Evolutionary conservation across 2,329 filamentous ascomycete genomes (phyloP).

Genomic region (Penicillium sp.): DNA sequence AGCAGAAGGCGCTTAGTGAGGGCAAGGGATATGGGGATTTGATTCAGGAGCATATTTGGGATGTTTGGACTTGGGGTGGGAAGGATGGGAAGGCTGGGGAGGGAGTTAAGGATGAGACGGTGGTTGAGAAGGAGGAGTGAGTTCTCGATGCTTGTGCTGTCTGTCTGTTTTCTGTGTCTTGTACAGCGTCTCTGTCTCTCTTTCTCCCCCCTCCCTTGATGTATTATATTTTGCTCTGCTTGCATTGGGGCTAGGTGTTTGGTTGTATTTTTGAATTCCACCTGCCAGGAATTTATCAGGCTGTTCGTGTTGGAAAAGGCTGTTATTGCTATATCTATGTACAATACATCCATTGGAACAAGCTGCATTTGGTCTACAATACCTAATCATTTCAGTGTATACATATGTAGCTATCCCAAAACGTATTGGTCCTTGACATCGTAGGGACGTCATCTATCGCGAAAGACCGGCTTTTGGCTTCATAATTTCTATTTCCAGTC

Average conservation of each 20-base stretch:
- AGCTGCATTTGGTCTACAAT: neutral
- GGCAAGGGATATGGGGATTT: constrained; percentile 48
- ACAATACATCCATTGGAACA: neutral
- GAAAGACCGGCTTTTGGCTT: neutral
- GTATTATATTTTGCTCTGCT: constrained; percentile 16
- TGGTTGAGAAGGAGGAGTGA: constrained; percentile 14
- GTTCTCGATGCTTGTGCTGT: neutral
- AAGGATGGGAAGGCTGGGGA: constrained; percentile 21
- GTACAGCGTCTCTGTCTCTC: constrained; percentile 4
- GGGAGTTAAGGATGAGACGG: constrained; percentile 23
- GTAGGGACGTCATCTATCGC: neutral
- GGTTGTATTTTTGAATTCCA: constrained; percentile 4
- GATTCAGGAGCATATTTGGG: constrained; percentile 49
- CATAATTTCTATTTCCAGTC: neutral
- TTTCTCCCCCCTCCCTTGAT: neutral
- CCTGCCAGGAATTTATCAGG: neutral
- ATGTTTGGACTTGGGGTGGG: constrained; percentile 46
- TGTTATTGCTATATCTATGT: neutral
- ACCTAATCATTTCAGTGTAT: neutral
- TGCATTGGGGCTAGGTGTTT: constrained; percentile 24
- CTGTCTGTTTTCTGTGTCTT: neutral
- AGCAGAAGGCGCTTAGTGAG: constrained; percentile 44
- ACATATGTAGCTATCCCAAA: neutral
- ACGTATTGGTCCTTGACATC: neutral
- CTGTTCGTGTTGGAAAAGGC: neutral